Conservation (phyloP, 306 rosid genomes). For the Herpetospermum pedunculosum region DNA sequence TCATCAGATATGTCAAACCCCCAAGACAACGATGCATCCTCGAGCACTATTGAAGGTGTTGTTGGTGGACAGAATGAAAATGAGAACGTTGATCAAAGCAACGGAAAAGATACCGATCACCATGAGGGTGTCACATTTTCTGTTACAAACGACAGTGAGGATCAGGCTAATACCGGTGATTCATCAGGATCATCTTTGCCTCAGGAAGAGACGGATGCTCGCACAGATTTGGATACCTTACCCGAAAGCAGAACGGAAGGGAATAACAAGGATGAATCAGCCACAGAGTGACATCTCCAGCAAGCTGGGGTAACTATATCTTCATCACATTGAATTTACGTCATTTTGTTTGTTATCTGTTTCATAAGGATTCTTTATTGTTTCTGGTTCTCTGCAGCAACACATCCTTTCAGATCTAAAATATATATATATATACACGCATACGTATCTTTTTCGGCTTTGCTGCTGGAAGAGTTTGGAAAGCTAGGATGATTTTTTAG, state of each 20-base stretch:
- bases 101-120: conserved; percentile 20
- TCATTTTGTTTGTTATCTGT: background rate
- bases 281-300: conserved; percentile 36
- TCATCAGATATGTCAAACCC: conserved; percentile 34
- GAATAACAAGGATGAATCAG: conserved; percentile 24
- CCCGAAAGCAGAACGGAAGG: conserved; percentile 42
- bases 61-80: conserved; percentile 22
- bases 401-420: background rate
- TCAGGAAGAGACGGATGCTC: conserved; percentile 36
- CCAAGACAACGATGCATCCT: conserved; percentile 39
- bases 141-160: conserved; percentile 10
- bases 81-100: conserved; percentile 24
- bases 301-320: conserved; percentile 7
- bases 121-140: conserved; percentile 24
- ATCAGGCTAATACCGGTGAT: conserved; percentile 21
- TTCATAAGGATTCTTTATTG: background rate
- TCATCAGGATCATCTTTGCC: conserved; percentile 28
- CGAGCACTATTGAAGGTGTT: conserved; percentile 23
- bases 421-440: background rate
- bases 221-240: conserved; percentile 48
- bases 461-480: background rate
- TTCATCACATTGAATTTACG: background rate
- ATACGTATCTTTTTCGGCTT: background rate
- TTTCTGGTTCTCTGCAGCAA: background rate
- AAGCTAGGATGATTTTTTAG: conserved; percentile 1